Evolutionary conservation across 169 alveolate genomes (phyloP).

Genomic region (Eimeria zaria): DNA sequence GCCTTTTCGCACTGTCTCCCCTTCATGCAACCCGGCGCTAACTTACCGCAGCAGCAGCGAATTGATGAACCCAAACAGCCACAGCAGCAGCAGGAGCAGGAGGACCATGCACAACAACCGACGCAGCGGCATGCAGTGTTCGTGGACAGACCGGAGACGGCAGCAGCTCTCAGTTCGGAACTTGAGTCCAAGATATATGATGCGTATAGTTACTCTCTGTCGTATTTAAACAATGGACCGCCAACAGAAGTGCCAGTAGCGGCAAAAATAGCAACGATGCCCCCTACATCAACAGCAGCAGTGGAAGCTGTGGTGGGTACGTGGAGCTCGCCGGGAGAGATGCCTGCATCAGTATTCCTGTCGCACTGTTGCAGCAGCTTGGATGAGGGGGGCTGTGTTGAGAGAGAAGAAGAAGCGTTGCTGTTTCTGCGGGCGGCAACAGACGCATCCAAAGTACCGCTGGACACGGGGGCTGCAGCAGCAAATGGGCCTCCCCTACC

Average conservation of each 20-base stretch:
- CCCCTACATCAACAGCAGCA: neutral
- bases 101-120: slow-evolving; percentile 16
- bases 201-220: slow-evolving; percentile 14
- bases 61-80: neutral
- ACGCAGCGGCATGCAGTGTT: slow-evolving; percentile 14
- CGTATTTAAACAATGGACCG: neutral
- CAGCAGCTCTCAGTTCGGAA: slow-evolving; percentile 61
- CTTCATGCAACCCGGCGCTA: slow-evolving; percentile 75
- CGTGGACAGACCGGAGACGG: slow-evolving; percentile 12
- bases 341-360: slow-evolving; percentile 49
- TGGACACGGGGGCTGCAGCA: slow-evolving; percentile 41
- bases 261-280: neutral
- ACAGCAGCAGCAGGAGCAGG: slow-evolving; percentile 43
- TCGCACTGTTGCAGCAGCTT: slow-evolving; percentile 2
- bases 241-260: neutral
- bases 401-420: neutral
- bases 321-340: neutral
- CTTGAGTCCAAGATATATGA: slow-evolving; percentile 19
- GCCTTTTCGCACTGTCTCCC: slow-evolving; percentile 83
- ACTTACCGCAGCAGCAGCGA: slow-evolving; percentile 58
- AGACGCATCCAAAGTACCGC: slow-evolving; percentile 42
- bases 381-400: neutral
- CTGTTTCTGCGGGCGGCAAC: slow-evolving; percentile 65
- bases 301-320: slow-evolving; percentile 13
- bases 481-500: slow-evolving; percentile 23